Percentiles rank a stretch among this genome's conserved stretches.
Conservation (phyloP, 164 flowering plant species). For the Umbilicus rupestris region DNA sequence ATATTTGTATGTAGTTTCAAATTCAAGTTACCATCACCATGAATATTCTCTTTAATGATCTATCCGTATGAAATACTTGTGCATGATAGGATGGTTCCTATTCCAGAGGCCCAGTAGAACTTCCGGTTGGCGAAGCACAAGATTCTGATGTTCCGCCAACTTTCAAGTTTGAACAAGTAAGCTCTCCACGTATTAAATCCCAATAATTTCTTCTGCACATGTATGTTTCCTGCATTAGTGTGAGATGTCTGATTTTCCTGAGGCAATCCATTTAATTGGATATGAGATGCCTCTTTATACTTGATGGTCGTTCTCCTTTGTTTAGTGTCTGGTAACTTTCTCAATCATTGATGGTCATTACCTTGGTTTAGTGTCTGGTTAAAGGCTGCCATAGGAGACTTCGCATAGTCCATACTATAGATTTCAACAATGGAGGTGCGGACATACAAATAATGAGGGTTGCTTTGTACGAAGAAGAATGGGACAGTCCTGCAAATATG, state of each 20-base stretch:
- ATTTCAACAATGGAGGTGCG: constrained; percentile 77
- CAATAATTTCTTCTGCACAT: background rate
- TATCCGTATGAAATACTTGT: constrained; percentile 1
- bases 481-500: constrained; percentile 61
- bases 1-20: too few species aligned
- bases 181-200: constrained; percentile 13
- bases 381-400: constrained; percentile 93
- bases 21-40: too few species aligned
- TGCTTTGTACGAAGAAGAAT: constrained; percentile 85
- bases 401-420: constrained; percentile 88
- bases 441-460: constrained; percentile 87
- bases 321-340: constrained; percentile 3
- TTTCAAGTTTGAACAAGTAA: constrained; percentile 88
- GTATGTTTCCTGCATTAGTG: constrained; percentile 5
- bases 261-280: too few species aligned
- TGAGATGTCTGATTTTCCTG: background rate
- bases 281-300: too few species aligned
- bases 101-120: constrained; percentile 90
- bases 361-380: constrained; percentile 62
- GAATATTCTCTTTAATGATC: background rate
- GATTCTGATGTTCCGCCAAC: constrained; percentile 74
- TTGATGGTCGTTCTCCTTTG: too few species aligned
- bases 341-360: constrained; percentile 4
- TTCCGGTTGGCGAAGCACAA: constrained; percentile 61
- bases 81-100: constrained; percentile 90